Evolutionary conservation across 2,329 filamentous ascomycete genomes (phyloP).

Genomic region (Elsinoe ampelina): DNA sequence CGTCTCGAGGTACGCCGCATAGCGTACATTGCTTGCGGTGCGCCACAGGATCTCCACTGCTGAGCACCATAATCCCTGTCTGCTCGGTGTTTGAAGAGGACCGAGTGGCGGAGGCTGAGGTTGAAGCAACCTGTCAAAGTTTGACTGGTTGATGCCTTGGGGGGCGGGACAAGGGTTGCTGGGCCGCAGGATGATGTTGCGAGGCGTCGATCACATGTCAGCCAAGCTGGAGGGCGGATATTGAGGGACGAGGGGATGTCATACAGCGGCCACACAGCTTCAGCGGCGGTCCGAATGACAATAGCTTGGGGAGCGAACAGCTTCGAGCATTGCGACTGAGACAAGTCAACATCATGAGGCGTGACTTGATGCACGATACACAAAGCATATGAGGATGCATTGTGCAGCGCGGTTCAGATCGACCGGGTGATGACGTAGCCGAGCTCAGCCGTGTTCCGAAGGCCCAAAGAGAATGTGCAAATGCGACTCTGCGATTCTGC

Average conservation of each 20-base stretch:
- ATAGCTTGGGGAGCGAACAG: neutral
- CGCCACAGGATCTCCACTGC: constrained; percentile 4
- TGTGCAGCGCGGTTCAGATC: neutral
- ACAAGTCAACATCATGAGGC: constrained; percentile 8
- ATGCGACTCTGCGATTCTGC: neutral
- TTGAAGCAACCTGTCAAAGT: neutral
- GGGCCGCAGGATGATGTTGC: constrained; percentile 8
- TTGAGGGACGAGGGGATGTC: neutral
- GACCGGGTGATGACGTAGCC: constrained; percentile 5
- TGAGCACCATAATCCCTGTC: neutral
- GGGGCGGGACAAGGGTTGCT: neutral
- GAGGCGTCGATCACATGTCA: constrained; percentile 11
- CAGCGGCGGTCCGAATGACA: neutral
- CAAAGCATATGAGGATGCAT: constrained; percentile 1
- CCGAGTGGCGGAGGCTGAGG: neutral
- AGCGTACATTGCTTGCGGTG: constrained; percentile 34
- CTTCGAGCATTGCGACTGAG: neutral
- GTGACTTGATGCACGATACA: neutral
- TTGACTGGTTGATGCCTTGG: neutral
- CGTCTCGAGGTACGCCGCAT: constrained; percentile 29
- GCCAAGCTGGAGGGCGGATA: neutral
- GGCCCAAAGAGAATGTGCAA: neutral
- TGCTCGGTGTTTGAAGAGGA: neutral
- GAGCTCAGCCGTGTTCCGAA: constrained; percentile 4
- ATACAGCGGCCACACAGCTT: neutral